Evolutionary conservation across 345 rosid genomes (phyloP).

Genomic region (Dimocarpus longan): DNA sequence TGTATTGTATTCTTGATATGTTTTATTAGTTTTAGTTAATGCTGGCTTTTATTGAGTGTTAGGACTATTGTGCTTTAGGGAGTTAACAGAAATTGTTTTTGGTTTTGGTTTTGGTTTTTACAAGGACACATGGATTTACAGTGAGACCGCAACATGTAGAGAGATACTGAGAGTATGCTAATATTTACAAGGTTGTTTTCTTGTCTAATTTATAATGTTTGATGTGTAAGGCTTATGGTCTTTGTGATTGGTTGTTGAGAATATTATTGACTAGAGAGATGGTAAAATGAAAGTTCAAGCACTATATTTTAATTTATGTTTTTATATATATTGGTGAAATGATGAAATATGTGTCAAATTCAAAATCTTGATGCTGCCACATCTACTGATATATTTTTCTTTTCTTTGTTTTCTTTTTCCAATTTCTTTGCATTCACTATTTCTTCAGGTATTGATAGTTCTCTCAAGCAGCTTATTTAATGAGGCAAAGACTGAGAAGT

Average conservation of each 20-base stretch:
- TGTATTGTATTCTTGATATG: too few relatives aligned
- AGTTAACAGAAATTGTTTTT: conserved; percentile 7
- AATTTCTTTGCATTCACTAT: conserved; percentile 4
- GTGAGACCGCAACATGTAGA: conserved; percentile 98
- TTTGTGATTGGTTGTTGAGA: background rate
- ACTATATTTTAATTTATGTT: background rate
- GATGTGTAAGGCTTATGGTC: background rate
- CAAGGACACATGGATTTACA: conserved; percentile 99
- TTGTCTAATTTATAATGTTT: background rate
- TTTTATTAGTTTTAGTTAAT: too few relatives aligned
- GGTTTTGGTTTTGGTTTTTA: conserved; percentile 15
- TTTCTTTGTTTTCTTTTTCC: background rate
- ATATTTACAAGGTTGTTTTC: conserved; percentile 81
- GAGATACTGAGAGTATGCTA: conserved; percentile 92
- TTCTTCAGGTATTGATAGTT: conserved; percentile 65
- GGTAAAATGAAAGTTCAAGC: background rate
- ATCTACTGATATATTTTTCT: background rate
- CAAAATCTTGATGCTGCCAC: background rate
- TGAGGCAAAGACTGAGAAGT: conserved; percentile 82
- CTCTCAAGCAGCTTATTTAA: conserved; percentile 79
- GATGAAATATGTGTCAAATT: background rate
- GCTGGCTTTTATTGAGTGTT: too few relatives aligned
- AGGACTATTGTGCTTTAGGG: background rate
- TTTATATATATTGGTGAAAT: background rate
- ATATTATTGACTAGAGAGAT: background rate